A percentile compares a stretch with the other conserved stretches of the same genome.
phyloP scores from a whole-genome alignment of 2,329 filamentous ascomycete genomes.

The Xylariaceae sp. region DNA sequence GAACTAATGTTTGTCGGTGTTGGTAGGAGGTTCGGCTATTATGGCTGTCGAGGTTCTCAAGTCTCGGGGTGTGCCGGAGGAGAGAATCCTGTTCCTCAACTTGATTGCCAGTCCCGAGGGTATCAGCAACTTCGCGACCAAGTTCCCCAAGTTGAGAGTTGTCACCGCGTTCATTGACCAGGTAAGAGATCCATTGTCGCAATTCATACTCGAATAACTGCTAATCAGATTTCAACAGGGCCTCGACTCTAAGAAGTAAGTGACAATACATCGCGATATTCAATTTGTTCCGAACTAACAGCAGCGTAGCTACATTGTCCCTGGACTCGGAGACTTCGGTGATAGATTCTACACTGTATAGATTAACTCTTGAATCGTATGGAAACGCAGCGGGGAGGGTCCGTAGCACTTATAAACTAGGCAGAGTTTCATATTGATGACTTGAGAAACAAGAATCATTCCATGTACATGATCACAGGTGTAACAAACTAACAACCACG shows the following conservation, averaged over 20 bases:
- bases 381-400: conserved; percentile 3
- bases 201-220: not conserved
- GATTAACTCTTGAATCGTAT: not conserved
- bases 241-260: conserved; percentile 95
- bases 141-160: conserved; percentile 83
- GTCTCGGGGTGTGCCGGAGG: conserved; percentile 84
- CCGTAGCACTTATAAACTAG: not conserved
- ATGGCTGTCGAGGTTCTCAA: conserved; percentile 96
- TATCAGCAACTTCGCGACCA: conserved; percentile 79
- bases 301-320: conserved; percentile 78
- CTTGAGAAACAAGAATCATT: not conserved
- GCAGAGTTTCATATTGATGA: not conserved
- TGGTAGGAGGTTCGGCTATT: conserved; percentile 79
- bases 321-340: conserved; percentile 90
- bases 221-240: conserved; percentile 47
- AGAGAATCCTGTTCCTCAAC: conserved; percentile 93
- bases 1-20: conserved; percentile 9
- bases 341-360: conserved; percentile 92
- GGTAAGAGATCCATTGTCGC: conserved; percentile 33
- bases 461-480: not conserved
- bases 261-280: conserved; percentile 18
- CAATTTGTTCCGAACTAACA: conserved; percentile 32
- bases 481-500: not conserved
- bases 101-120: conserved; percentile 96
- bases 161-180: conserved; percentile 95